Evolutionary conservation across 768 basidiomycete genomes (phyloP).

Genomic region (Coprinopsis marcescibilis): DNA sequence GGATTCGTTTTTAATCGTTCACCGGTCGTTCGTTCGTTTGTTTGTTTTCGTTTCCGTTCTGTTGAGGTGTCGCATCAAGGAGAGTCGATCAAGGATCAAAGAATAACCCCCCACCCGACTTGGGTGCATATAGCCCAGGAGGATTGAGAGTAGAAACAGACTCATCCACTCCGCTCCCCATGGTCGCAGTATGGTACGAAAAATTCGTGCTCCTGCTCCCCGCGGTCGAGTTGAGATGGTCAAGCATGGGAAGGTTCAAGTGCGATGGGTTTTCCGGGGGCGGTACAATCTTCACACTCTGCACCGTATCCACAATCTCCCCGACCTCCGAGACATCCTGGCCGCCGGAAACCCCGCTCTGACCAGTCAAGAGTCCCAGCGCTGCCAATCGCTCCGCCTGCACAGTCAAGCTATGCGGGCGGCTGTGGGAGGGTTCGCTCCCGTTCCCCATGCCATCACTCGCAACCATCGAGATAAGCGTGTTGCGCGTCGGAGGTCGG

Average conservation of each 20-base stretch:
- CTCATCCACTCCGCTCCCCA: no score
- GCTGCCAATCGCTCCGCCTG: constrained; percentile 10
- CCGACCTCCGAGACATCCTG: constrained; percentile 11
- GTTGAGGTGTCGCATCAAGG: no score
- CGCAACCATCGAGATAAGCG: constrained; percentile 25
- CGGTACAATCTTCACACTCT: constrained; percentile 8
- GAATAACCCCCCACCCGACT: no score
- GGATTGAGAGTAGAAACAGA: no score
- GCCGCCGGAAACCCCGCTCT: background rate
- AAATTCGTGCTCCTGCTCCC: no score
- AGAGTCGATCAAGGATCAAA: no score
- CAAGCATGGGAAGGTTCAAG: background rate
- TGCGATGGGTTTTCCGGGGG: constrained; percentile 4
- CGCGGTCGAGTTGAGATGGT: background rate
- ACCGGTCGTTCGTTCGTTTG: no score
- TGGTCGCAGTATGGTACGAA: no score
- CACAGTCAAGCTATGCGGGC: constrained; percentile 10
- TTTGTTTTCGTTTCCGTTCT: no score
- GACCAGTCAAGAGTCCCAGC: constrained; percentile 6
- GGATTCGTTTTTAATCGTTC: no score
- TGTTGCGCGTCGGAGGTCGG: constrained; percentile 36
- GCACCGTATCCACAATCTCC: constrained; percentile 17
- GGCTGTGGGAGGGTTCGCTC: constrained; percentile 11
- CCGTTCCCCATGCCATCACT: background rate
- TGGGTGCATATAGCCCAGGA: no score